A percentile compares a stretch with the other conserved stretches of the same genome.
Conservation (phyloP, 352 stramenopile species). For the Phytopythium litorale region DNA sequence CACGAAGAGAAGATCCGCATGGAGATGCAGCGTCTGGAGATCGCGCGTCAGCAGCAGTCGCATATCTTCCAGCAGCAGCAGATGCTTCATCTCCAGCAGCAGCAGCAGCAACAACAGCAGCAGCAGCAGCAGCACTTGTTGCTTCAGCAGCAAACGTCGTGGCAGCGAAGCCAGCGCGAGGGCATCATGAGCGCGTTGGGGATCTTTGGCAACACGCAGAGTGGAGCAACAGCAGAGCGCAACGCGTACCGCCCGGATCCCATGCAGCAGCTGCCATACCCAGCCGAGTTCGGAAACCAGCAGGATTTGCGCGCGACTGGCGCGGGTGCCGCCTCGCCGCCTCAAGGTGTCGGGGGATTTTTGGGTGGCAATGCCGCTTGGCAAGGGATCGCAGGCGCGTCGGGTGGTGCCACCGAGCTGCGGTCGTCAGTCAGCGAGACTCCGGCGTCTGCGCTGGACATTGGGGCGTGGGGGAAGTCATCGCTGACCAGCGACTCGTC, state of each 20-base stretch:
- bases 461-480: constrained; percentile 2
- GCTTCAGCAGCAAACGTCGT: constrained; percentile 72
- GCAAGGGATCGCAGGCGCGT: background rate
- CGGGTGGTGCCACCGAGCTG: background rate
- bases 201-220: constrained; percentile 46
- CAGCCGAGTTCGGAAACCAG: constrained; percentile 43
- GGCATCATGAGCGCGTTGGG: constrained; percentile 75
- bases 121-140: constrained; percentile 71
- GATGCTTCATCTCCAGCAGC: constrained; percentile 32
- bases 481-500: constrained; percentile 8
- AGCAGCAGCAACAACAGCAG: constrained; percentile 44
- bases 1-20: constrained; percentile 79
- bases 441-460: background rate
- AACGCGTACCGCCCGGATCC: constrained; percentile 27
- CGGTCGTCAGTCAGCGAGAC: background rate
- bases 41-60: constrained; percentile 63
- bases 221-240: constrained; percentile 18
- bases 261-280: constrained; percentile 50
- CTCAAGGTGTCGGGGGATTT: constrained; percentile 26
- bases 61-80: constrained; percentile 57
- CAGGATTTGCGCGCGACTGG: constrained; percentile 27
- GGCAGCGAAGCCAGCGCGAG: constrained; percentile 69
- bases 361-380: constrained; percentile 15
- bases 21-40: constrained; percentile 78
- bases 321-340: constrained; percentile 9